Evolutionary conservation across 108 stramenopile genomes (phyloP), one percentile per base, ranked within the genome.

Genomic region (Cyclotella distinguenda): DNA sequence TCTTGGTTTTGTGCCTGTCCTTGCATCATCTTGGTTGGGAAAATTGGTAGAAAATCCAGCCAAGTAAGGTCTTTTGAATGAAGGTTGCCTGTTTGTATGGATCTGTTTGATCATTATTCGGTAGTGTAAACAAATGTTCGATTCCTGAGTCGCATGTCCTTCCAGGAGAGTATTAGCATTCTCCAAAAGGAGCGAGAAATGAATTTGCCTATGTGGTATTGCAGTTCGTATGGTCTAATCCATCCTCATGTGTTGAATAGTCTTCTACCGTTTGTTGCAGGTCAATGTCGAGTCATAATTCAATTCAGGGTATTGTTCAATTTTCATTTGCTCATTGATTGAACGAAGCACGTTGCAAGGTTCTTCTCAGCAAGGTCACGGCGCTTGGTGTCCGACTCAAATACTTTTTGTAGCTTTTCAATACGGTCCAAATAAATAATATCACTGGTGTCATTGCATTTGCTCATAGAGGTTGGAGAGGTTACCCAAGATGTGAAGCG

Each of bases 361-460:
- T n/a, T n/a, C n/a, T n/a, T n/a, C n/a, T n/a, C n/a, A n/a, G n/a
- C n/a, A n/a, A n/a, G n/a, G n/a, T n/a, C n/a, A n/a, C n/a, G n/a
- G n/a, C n/a, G n/a, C n/a, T n/a, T n/a, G 38, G 12, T 10, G 7
- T 10, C 12, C 10, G 12, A 7, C 7, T 39, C 10, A 10, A 39
- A 12, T 12, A 16, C 9, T 9, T 18, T 16, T 44, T 59, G 42
- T 42, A 59, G 28, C 12, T 59, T 46, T 0, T 9, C 18, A 47
- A 47, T 62, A 16, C 35, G 60, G 34, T 48, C 26, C 32, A 48
- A 62, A 62, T 48, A 35, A 5, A 5, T 19, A 46, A 19, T 13
- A 16, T 46, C 52, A 32, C 30, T 53, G 26, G 6, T 53, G 26
- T 22, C 6, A 27, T 22, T 5, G 21, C 25, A 19, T 38, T 8